These are phyloP conservation scores for Trichoderma aggressivum DNA, from an alignment of 2,329 filamentous ascomycete genomes.

Conservation along the genomic window DNA sequence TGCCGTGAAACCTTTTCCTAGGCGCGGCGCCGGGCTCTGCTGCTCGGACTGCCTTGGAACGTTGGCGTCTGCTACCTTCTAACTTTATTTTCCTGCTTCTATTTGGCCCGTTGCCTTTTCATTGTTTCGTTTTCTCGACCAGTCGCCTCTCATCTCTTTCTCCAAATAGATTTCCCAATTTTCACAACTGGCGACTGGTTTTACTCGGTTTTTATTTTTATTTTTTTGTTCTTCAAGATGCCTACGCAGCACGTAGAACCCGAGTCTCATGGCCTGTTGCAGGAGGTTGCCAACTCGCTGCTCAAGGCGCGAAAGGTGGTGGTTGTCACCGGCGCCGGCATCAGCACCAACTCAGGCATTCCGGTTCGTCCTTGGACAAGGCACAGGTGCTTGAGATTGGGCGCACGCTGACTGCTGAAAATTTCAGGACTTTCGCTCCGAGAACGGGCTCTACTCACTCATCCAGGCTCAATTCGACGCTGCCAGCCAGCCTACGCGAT, in stretches of 20 bases:
- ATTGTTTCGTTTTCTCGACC: background rate
- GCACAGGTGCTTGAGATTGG: background rate
- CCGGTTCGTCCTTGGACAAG: constrained; percentile 47
- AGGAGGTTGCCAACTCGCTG: constrained; percentile 61
- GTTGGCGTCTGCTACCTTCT: background rate
- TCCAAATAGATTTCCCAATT: background rate
- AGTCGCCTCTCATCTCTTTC: background rate
- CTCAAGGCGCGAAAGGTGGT: constrained; percentile 66
- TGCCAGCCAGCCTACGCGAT: constrained; percentile 34
- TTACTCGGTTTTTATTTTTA: background rate
- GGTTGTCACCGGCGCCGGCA: constrained; percentile 69
- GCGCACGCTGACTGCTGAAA: constrained; percentile 20
- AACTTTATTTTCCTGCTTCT: background rate
- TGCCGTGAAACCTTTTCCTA: background rate
- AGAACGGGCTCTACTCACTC: constrained; percentile 68
- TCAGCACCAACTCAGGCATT: constrained; percentile 73
- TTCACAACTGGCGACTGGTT: background rate
- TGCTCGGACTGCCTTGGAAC: constrained; percentile 7
- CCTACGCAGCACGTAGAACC: constrained; percentile 56
- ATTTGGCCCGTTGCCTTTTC: background rate
- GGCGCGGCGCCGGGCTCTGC: constrained; percentile 1
- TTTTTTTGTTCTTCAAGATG: constrained; percentile 42
- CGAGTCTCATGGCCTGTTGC: constrained; percentile 52
- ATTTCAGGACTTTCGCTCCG: constrained; percentile 64
- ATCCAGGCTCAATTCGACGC: constrained; percentile 66